Conservation (phyloP, 2,329 filamentous ascomycete species). For the Sordariomycetes sp. region DNA sequence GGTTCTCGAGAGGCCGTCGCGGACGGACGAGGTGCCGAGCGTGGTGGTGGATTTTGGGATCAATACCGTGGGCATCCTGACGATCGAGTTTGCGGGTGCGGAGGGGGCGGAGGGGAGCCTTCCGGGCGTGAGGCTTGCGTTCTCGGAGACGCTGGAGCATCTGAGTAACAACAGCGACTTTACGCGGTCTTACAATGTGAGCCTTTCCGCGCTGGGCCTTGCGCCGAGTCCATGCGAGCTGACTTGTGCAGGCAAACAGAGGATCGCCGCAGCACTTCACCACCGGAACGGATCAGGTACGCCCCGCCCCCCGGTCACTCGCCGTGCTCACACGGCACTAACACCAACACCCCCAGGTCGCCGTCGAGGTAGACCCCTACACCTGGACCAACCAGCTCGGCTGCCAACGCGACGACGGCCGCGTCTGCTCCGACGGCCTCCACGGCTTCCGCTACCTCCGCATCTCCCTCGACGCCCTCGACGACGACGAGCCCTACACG, state of each 20-base stretch:
- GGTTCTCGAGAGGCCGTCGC: background rate
- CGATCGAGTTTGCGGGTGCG: conserved; percentile 25
- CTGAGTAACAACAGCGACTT: conserved; percentile 31
- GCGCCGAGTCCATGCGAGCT: background rate
- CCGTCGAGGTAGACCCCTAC: conserved; percentile 24
- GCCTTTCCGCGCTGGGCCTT: conserved; percentile 3
- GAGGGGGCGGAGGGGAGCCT: conserved; percentile 11
- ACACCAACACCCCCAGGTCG: conserved; percentile 18
- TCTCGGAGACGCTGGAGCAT: conserved; percentile 33
- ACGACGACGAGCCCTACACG: conserved; percentile 28
- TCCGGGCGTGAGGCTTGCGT: conserved; percentile 29
- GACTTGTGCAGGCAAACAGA: background rate
- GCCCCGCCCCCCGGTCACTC: conserved; percentile 1
- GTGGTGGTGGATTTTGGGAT: conserved; percentile 36
- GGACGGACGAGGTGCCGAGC: conserved; percentile 13
- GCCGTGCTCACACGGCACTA: background rate
- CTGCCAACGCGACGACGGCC: conserved; percentile 20
- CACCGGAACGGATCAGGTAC: conserved; percentile 31
- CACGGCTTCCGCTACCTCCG: conserved; percentile 39
- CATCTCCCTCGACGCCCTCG: conserved; percentile 29
- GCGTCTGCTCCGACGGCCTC: conserved; percentile 36
- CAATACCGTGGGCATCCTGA: conserved; percentile 28
- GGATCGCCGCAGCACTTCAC: conserved; percentile 18
- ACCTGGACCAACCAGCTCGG: conserved; percentile 30
- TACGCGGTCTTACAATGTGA: conserved; percentile 29